Evolutionary conservation across 345 rosid genomes (phyloP), one percentile per base, ranked within the genome.

Genomic region (Turnera subulata): DNA sequence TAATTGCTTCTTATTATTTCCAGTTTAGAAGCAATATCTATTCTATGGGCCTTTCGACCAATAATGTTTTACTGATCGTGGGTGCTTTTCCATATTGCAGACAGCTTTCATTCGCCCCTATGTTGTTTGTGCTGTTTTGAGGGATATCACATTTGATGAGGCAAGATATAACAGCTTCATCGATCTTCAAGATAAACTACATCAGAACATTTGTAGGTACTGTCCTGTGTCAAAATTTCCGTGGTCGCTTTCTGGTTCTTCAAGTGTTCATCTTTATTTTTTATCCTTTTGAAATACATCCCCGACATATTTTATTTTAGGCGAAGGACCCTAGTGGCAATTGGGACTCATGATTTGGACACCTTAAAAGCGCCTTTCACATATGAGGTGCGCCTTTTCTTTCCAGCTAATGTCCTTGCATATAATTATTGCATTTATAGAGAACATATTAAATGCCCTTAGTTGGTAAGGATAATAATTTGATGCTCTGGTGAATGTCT

Each of bases 311-410:
- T 45, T 13, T 33, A 35, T 69, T 68, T 68, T 57, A 93, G 99
- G 86, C 82, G 80, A 63, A 85, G 99, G 73, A 67, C 91, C 19
- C 76, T 89, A 40, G 96, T 85, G 59, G 91, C 99, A 10, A 93
- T 93, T 65, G 99, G 99, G 59, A 93, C 97, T 44, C 98, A 92
- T 78, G 98, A 92, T 75, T 74, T 92, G 77, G 98, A 92, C 70
- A 83, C 84, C 2, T 70, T 93, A 65, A 72, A 85, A 68, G 97
- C 88, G 39, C 96, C 96, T 62, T 89, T 93, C 78, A 82, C 94
- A 11, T 89, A 89, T 68, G 99, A 89, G 97, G 99, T 87, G 46
- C 38, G 78, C 52, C 56, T 66, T 19, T 50, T 53, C 52, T 58
- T 1, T 1, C 49, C 37, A 7, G 26, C 14, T 18, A 13, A 42